Percentiles rank a stretch among this genome's conserved stretches.
phyloP scores from a whole-genome alignment of 306 rosid genomes.

The Cucurbita moschata region DNA sequence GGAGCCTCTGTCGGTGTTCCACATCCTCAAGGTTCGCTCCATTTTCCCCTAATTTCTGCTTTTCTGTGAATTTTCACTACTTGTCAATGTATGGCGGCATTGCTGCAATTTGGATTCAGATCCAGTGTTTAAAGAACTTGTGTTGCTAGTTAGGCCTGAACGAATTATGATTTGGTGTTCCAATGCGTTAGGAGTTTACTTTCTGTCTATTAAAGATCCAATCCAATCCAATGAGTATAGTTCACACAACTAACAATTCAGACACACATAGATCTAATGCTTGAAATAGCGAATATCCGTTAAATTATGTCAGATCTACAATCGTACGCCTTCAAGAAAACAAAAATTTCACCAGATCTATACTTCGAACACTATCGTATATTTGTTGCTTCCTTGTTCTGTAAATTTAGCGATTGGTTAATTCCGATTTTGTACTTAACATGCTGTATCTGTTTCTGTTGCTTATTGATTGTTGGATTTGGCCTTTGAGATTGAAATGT shows the following conservation, averaged over 20 bases:
- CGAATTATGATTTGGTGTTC: background rate
- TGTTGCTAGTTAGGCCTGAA: background rate
- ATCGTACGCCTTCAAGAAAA: background rate
- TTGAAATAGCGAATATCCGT: background rate
- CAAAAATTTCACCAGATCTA: background rate
- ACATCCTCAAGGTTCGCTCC: background rate
- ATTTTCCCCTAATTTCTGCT: background rate
- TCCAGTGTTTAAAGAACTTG: background rate
- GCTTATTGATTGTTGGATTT: background rate
- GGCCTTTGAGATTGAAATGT: background rate
- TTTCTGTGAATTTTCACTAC: background rate
- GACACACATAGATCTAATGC: background rate
- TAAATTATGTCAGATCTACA: background rate
- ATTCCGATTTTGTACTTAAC: no score
- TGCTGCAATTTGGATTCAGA: background rate
- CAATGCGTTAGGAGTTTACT: background rate
- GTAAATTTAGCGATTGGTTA: no score
- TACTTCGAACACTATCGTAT: background rate
- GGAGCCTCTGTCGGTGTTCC: constrained; percentile 1
- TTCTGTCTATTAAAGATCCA: no score
- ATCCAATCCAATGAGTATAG: background rate
- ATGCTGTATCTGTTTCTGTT: background rate
- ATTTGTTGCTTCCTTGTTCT: no score
- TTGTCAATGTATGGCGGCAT: background rate
- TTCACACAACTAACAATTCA: background rate